Base-by-base conservation (phyloP, 2,329 filamentous ascomycete genomes). In the Fusarium chlamydosporum region DNA sequence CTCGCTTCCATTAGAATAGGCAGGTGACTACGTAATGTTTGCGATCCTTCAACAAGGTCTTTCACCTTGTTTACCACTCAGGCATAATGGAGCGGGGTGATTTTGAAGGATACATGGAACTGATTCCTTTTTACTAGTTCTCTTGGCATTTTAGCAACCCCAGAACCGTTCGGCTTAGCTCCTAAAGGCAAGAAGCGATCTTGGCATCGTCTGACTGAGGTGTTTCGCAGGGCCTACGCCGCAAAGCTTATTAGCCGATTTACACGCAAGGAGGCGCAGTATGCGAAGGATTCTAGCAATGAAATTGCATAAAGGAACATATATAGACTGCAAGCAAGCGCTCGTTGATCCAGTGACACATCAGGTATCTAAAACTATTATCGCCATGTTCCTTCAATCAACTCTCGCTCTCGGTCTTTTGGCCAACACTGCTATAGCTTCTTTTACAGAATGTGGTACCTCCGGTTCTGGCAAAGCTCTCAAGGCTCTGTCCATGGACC, bases 331-430 rank as follows among this genome's bases (percentile, higher is more conserved):
- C 11, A 27, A 16, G 15, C 23, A 27, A 27, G 23, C 13, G 23
- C 9, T n/a, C n/a, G 8, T 12, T 27, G 9, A 43, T 27, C 41
- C 9, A 43, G 9, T 10, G 1, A 9, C n/a, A 12, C 10, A 42
- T 2, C 41, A 27, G 27, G 15, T 43, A 27, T n/a, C 41, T 43
- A n/a, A 6, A 15, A 27, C 3, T 2, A n/a, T n/a, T 27, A 43
- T 27, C 41, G 13, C n/a, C 27, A 43, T 43, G 23, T 43, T n/a
- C 33, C 33, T 67, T 4, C 55, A 62, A 20, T 58, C 33, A 7
- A 27, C 43, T 38, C 13, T 69, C n/a, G 7, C 47, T 12, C 11
- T 69, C 7, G 23, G 61, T 27, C n/a, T 69, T 13, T 3, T 41
- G 11, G 65, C 37, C 13, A 54, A 27, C 2, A 15, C n/a, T 37